Base-by-base conservation (phyloP, 805 yeast species). In the Pichia eremophila region DNA sequence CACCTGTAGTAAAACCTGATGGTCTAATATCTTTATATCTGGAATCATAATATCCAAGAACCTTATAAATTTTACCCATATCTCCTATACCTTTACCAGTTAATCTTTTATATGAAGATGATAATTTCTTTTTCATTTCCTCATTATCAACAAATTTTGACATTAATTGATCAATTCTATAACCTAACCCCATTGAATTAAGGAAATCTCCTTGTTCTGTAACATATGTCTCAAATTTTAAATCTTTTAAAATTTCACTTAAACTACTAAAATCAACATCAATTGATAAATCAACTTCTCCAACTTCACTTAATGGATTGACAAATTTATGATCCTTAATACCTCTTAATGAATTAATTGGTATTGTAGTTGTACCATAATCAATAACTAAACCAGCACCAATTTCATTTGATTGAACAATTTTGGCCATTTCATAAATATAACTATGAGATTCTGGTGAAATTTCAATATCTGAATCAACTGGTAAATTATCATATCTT, bases 51-150 rank as follows among this genome's bases (percentile, higher is more conserved):
- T 83, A 64, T 2, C 81, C 83, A 68, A 85, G 61, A 43, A 84
- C 83, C 61, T 86, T 86, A 62, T 86, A 86, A 5, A 81, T 68
- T 54, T 74, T 76, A 2, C 95, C 95, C 95, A 86, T 87, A 2
- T 77, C 73, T 39, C 73, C 70, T 8, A 74, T 75, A 22, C 77
- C 75, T 41, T 77, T 75, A 39, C 77, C 83, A 2, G 83, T 80
- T 41, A 86, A 67, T 50, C 95, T 71, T 31, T 70, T 62, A 59
- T 83, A 85, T 0, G 85, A 73, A 19, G 70, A 63, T 45, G 72
- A 71, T 5, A 87, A 70, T 45, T 77, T 70, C 41, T 77, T 75
- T 56, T 72, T 74, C 39, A 71, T 70, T 6, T 44, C 49, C 18
- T 77, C 76, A 19, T 65, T 67, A 40, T 70, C 73, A 9, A 64